These are phyloP conservation scores for Botrytis hyacinthi DNA, from an alignment of 2,329 filamentous ascomycete species.

Conservation along the genomic window DNA sequence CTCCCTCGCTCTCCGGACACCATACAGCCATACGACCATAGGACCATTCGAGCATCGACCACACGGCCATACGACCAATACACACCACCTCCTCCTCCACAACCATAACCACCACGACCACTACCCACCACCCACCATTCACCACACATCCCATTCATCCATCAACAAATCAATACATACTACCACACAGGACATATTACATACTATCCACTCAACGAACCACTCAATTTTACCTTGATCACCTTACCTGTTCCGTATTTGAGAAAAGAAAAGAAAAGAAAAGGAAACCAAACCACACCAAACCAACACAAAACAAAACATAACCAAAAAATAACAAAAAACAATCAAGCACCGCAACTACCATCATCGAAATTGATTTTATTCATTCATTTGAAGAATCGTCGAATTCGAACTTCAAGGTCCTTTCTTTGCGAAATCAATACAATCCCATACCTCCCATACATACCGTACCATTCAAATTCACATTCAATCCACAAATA, in stretches of 20 bases:
- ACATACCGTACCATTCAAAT: not conserved
- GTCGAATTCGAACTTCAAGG: not conserved
- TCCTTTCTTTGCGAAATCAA: not conserved
- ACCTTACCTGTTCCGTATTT: not conserved
- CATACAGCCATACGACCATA: not conserved
- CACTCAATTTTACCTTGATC: not conserved
- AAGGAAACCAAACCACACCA: not conserved
- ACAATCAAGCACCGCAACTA: constrained; percentile 14
- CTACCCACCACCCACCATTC: not conserved
- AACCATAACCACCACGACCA: not conserved
- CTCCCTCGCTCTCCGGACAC: not conserved
- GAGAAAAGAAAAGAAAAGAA: not conserved
- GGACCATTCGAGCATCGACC: too few relatives aligned
- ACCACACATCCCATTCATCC: not conserved
- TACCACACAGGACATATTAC: not conserved
- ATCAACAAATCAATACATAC: not conserved
- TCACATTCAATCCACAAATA: not conserved
- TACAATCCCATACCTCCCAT: not conserved
- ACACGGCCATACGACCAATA: not conserved
- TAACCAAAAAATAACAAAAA: not conserved
- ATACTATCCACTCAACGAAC: constrained; percentile 3
- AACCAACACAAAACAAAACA: not conserved
- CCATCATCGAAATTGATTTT: constrained; percentile 2
- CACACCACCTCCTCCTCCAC: not conserved
- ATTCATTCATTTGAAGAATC: not conserved